Base-by-base conservation (phyloP, 306 rosid species). In the Phaseolus lunatus region DNA sequence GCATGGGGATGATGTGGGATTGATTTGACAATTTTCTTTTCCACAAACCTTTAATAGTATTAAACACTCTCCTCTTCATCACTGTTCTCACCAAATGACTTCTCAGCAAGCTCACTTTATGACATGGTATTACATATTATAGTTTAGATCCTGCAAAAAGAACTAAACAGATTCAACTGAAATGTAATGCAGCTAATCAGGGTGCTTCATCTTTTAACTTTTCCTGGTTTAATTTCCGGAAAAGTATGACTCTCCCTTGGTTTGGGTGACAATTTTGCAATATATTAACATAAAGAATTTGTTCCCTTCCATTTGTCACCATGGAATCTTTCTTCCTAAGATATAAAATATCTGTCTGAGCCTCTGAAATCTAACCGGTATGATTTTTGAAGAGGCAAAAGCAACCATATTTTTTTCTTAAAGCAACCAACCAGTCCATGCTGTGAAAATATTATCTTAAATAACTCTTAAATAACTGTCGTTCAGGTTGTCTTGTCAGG, bases 391-490 rank as follows among this genome's bases (percentile, higher is more conserved):
- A 33, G 39, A 33, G 7, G 5, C 4, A 31, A 33, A 7, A 65
- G 15, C 62, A 81, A 31, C 7, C 35, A 31, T n/a, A n/a, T 31
- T 47, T 75, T 66, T 80, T 66, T 54, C 84, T 65, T 19, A 80
- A 80, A 66, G 70, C 70, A 66, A 73, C 80, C 70, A 67, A 67
- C 56, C 80, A 80, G 12, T 29, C 48, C 76, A 66, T 53, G 75
- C 14, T 65, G 62, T 53, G 29, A n/a, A 44, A 44, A 56, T 73
- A 56, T 67, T 58, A 80, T 56, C 80, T 47, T 15, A n/a, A 15
- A 15, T 47, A 15, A 1, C 9, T 56, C 80, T 47, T 15, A n/a
- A 15, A 15, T 47, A 15, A 1, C 9, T 15, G 9, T 47, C 0
- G 3, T 16, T 47, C 9, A 47, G 15, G 19, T 72, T 73, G 75